Evolutionary conservation across 2,329 filamentous ascomycete genomes (phyloP), one percentile per base, ranked within the genome.

Genomic region (Septoria linicola): DNA sequence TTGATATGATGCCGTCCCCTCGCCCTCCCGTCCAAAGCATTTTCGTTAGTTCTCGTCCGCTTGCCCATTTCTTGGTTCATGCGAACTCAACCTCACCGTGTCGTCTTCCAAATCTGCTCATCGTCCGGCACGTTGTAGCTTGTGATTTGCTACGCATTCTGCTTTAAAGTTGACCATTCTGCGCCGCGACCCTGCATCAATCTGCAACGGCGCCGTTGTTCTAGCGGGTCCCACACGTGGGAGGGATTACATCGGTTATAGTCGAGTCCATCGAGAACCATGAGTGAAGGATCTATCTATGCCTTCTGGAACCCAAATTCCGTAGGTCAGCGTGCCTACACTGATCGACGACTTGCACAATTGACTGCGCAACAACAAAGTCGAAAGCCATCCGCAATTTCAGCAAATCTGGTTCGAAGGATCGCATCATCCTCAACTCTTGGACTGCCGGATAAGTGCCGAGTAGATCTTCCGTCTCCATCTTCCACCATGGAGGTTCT

Each of bases 281-380:
- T 49, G 49, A 44, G 43, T 21, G 49, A 48, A 40, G 49, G 54
- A 10, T 39, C 55, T 30, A 49, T 59, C 41, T 62, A 55, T 49
- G 57, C 55, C 43, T 53, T 53, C 36, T 58, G 61, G 46, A 44
- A 34, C 45, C 50, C 59, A n/a, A 48, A 47, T n/a, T 59, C 62
- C 14, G 32, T 41, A 17, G 57, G 36, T 32, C 61, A 58, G 43
- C 37, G 51, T 27, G 40, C 43, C 25, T 61, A 50, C 41, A 53
- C 40, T 4, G 54, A 57, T 32, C 47, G 27, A 16, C 59, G 58
- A 20, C 46, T 50, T 20, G 53, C 54, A 8, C 50, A 52, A 23
- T n/a, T 57, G 36, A 45, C 39, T 16, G 44, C 43, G 14, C 40
- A 57, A 37, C 44, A 46, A 35, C 48, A 32, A 39, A 46, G 19